phyloP scores from a whole-genome alignment of 1,284 basidiomycete genomes.

The Microbotryomycetes sp. region DNA sequence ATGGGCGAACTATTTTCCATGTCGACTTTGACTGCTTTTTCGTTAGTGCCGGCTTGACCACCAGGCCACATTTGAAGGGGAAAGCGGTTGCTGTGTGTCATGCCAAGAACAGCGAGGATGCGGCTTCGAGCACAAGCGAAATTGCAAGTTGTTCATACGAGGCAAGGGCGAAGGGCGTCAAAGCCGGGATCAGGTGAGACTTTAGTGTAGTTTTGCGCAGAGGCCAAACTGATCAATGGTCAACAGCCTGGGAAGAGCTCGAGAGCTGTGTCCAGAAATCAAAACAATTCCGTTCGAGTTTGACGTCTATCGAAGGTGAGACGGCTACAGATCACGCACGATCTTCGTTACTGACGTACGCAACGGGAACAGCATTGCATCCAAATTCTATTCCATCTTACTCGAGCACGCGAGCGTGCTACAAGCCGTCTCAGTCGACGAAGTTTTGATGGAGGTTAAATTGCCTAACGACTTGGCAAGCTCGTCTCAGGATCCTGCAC shows the following conservation, averaged over 20 bases:
- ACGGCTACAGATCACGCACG: too few relatives aligned
- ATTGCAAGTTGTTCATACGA: constrained; percentile 94
- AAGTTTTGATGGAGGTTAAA: constrained; percentile 85
- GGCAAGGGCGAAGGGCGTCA: constrained; percentile 76
- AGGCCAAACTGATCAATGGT: too few relatives aligned
- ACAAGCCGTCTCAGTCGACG: constrained; percentile 92
- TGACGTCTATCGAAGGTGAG: constrained; percentile 44
- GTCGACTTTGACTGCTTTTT: constrained; percentile 98
- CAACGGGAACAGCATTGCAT: constrained; percentile 35
- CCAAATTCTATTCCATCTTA: constrained; percentile 81
- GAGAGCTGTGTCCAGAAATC: constrained; percentile 64
- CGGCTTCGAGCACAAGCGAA: constrained; percentile 71
- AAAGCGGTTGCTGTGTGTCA: constrained; percentile 93
- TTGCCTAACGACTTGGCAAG: constrained; percentile 47
- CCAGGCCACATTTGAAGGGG: constrained; percentile 67
- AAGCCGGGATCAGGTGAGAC: constrained; percentile 82
- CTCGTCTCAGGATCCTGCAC: constrained; percentile 49
- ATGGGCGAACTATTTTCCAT: constrained; percentile 73
- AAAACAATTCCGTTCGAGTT: constrained; percentile 87
- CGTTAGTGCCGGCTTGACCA: constrained; percentile 76
- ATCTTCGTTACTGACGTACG: neutral
- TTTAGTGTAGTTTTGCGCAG: neutral
- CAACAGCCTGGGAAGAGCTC: constrained; percentile 66
- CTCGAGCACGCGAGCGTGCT: constrained; percentile 60
- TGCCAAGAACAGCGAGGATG: constrained; percentile 58